Conservation (phyloP, 805 yeast species). For the Debaryomyces maramus region DNA sequence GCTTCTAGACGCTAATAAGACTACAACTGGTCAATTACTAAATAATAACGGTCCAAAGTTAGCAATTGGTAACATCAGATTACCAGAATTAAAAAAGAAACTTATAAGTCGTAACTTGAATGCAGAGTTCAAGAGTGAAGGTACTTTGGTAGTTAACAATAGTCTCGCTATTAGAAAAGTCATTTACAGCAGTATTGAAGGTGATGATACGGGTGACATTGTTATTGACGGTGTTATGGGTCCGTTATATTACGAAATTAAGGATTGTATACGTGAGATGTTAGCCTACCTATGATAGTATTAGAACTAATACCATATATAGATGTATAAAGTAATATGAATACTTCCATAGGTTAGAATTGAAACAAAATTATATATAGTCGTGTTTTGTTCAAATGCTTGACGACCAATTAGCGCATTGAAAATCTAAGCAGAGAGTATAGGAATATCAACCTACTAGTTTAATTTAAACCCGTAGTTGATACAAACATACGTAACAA, state of each 20-base stretch:
- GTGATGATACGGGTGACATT: constrained; percentile 73
- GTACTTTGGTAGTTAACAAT: constrained; percentile 83
- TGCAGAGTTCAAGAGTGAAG: constrained; percentile 93
- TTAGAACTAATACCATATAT: too few relatives aligned
- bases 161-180: constrained; percentile 73
- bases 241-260: constrained; percentile 72
- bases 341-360: too few relatives aligned
- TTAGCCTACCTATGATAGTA: constrained; percentile 60
- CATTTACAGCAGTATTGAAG: constrained; percentile 33
- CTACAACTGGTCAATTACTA: constrained; percentile 1
- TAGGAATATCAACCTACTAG: too few relatives aligned
- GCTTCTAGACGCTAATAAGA: constrained; percentile 2
- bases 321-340: too few relatives aligned
- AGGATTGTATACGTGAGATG: constrained; percentile 69
- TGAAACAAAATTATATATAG: too few relatives aligned
- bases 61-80: constrained; percentile 84
- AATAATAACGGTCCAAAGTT: constrained; percentile 37
- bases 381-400: not conserved
- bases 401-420: constrained; percentile 12
- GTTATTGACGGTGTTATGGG: constrained; percentile 81
- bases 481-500: constrained; percentile 11
- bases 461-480: too few relatives aligned
- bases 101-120: constrained; percentile 57
- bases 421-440: constrained; percentile 5
- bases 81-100: constrained; percentile 74